Evolutionary conservation across 495 filamentous ascomycete genomes (phyloP), one percentile per base, ranked within the genome.

Genomic region (Penicillium coprophilum): DNA sequence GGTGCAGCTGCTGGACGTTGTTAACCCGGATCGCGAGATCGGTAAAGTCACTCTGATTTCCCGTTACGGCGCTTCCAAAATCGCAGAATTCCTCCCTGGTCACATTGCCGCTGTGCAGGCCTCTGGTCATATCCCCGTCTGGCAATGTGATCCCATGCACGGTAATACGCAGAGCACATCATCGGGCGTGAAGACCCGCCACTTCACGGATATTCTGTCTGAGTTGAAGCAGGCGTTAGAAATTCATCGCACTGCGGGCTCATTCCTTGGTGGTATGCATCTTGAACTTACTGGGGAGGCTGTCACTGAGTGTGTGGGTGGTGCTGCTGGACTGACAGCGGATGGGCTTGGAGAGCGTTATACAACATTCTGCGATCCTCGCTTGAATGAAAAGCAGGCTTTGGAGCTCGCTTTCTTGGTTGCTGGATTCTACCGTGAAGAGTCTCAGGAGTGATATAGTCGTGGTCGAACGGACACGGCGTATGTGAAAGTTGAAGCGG

Each of bases 141-240:
- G 94, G 94, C 91, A 96, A 71, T 96, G 91, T 72, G 94, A 98
- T 72, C 94, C 94, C 11, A 97, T 97, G 95, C 94, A 98, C 75
- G 94, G 94, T 56, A 87, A 81, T 51, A 79, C 75, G 7, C 75
- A 75, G 55, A 80, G 84, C 19, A 92, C 91, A 0, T 76, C 85
- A 0, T 77, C 80, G 0, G 75, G 79, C 8, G 80, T 96, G 68
- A 98, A 98, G 77, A 98, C 94, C 3, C 81, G 95, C 3, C 84
- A 87, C 49, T 97, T 97, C 72, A 80, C 79, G 34, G 84, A 89
- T 69, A 96, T 98, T 57, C 83, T 96, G 60, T 84, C 81, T 12
- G 95, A 97, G 77, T 77, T 97, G 38, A 78, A 83, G 46, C 82
- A 88, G 60, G 88, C 91, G 4, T 74, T 97, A 50, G 74, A 80